phyloP scores from a whole-genome alignment of 768 basidiomycete genomes.

The Hemileccinum impolitum region DNA sequence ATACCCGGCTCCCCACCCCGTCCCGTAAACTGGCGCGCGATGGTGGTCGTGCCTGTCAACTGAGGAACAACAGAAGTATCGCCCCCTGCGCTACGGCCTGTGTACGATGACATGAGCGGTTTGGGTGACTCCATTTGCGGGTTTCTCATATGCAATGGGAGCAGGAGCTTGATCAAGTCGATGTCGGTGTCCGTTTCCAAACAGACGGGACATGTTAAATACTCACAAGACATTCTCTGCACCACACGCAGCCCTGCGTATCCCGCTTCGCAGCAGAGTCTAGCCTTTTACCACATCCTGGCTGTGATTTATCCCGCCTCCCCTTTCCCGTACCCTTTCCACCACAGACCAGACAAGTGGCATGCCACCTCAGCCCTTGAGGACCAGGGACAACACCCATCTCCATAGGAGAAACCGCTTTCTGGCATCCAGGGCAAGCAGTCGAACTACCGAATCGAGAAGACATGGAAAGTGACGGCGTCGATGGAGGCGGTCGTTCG shows the following conservation, averaged over 20 bases:
- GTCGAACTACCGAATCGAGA: slow-evolving; percentile 39
- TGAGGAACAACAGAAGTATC: slow-evolving; percentile 45
- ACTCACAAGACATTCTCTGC: slow-evolving; percentile 78
- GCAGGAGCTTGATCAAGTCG: slow-evolving; percentile 45
- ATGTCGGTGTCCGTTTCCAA: slow-evolving; percentile 3
- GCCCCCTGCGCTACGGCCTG: slow-evolving; percentile 34
- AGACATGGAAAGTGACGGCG: slow-evolving; percentile 13
- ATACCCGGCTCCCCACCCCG: slow-evolving; percentile 38
- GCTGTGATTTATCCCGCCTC: slow-evolving; percentile 52
- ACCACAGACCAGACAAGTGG: slow-evolving; percentile 74
- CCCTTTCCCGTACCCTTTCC: slow-evolving; percentile 50
- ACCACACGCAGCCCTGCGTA: slow-evolving; percentile 70
- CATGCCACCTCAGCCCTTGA: slow-evolving; percentile 79
- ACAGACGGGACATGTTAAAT: neutral
- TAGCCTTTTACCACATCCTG: slow-evolving; percentile 79
- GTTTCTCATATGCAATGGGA: slow-evolving; percentile 45
- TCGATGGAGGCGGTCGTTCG: slow-evolving; percentile 21
- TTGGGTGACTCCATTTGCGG: slow-evolving; percentile 53
- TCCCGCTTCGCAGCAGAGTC: slow-evolving; percentile 82
- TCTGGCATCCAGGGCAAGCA: slow-evolving; percentile 72
- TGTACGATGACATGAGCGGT: slow-evolving; percentile 44
- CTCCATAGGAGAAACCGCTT: slow-evolving; percentile 78
- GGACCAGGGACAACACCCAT: slow-evolving; percentile 83
- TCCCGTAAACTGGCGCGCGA: slow-evolving; percentile 75
- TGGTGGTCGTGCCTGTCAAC: slow-evolving; percentile 65